Base-by-base conservation (phyloP, 495 filamentous ascomycete genomes). In the Hypoxylon fragiforme region DNA sequence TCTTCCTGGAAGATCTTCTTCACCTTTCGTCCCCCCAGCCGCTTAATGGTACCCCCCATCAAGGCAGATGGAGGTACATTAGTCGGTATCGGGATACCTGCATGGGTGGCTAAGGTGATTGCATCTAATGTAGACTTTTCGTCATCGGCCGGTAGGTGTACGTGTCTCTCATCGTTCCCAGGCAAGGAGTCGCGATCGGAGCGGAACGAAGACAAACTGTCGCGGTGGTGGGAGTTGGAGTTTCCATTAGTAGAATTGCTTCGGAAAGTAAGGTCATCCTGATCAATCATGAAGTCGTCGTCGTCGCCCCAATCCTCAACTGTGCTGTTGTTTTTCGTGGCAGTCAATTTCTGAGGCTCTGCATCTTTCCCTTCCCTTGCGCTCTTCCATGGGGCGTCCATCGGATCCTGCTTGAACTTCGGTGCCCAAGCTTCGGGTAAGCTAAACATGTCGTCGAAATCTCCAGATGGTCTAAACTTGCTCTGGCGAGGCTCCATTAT, bases 51-150 rank as follows among this genome's bases (percentile, higher is more conserved):
- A 39, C 94, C 94, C 35, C 92, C 94, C 59, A 95, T 79, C 34
- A 98, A 78, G 40, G 94, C 94, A n/a, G 92, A 95, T 16, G 87
- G 82, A n/a, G 94, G 91, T 11, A 97, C 85, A 65, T 92, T 91
- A 19, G 80, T 74, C 13, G 94, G 94, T 56, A 98, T 85, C 20
- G 94, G 92, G 44, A 98, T 96, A 41, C 94, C 94, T 18, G 90
- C 92, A 59, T 84, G 85, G 52, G 85, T 86, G 32, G 91, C 94
- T 3, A 90, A 89, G 13, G 86, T 82, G 61, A 98, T 91, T 34
- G 92, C 92, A 58, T 94, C 87, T 62, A 84, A 69, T 1, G 85
- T 92, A 0, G 87, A 87, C 42, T 79, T 76, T 56, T 95, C 89
- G 62, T 95, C 90, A 60, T 90, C 85, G 16, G 84, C 85, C 0